phyloP scores from a whole-genome alignment of 306 rosid genomes.

The Gynostemma pentaphyllum region DNA sequence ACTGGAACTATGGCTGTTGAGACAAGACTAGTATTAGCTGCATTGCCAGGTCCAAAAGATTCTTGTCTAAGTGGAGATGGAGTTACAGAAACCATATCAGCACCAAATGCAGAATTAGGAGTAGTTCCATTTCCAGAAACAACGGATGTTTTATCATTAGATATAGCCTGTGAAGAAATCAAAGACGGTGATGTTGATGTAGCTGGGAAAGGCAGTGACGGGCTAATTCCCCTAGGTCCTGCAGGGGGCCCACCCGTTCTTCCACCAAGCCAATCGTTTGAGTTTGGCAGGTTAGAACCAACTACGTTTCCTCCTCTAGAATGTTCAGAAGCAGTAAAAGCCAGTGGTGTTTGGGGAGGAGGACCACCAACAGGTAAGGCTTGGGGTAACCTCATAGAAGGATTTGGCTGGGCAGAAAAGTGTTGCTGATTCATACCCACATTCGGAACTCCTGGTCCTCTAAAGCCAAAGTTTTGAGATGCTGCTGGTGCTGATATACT shows the following conservation, averaged over 20 bases:
- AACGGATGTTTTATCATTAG: slow-evolving; percentile 29
- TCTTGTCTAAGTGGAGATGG: slow-evolving; percentile 39
- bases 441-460: slow-evolving; percentile 57
- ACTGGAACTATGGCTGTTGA: slow-evolving; percentile 40
- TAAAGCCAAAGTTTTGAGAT: slow-evolving; percentile 50
- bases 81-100: slow-evolving; percentile 41
- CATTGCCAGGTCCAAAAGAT: slow-evolving; percentile 33
- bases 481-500: slow-evolving; percentile 31
- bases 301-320: slow-evolving; percentile 27
- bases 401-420: slow-evolving; percentile 46
- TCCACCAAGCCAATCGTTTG: slow-evolving; percentile 61
- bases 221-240: slow-evolving; percentile 48
- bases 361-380: slow-evolving; percentile 28
- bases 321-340: slow-evolving; percentile 27
- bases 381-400: slow-evolving; percentile 52
- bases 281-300: slow-evolving; percentile 35
- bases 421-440: slow-evolving; percentile 38
- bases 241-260: slow-evolving; percentile 35
- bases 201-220: slow-evolving; percentile 31
- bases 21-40: slow-evolving; percentile 32
- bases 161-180: slow-evolving; percentile 35
- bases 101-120: slow-evolving; percentile 34
- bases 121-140: slow-evolving; percentile 75
- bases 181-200: slow-evolving; percentile 31
- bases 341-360: slow-evolving; percentile 44